Evolutionary conservation across 768 basidiomycete genomes (phyloP), one percentile per base, ranked within the genome.

Genomic region (Neoboletus brunneissimus): DNA sequence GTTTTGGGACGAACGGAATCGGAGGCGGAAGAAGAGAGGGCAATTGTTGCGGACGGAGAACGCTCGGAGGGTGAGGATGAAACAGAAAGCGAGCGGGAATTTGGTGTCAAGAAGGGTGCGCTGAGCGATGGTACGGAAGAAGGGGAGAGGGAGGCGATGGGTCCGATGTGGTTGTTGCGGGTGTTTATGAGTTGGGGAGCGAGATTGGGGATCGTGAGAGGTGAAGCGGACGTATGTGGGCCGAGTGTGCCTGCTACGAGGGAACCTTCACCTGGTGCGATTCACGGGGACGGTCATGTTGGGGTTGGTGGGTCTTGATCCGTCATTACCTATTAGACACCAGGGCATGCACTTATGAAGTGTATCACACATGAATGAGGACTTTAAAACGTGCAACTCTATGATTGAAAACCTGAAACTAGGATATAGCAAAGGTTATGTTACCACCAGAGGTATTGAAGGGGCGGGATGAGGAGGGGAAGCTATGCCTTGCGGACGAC

Each of bases 141-240:
- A 23, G 80, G 82, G 49, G 84, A 81, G 59, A 69, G 70, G 53
- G 81, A 81, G 54, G 81, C 80, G 40, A 83, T 88, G 67, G 83
- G 82, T 53, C 88, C 88, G 37, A 84, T 89, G 78, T 91, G 89
- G 89, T 67, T 90, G 52, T 72, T 91, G 63, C 76, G 79, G 64
- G 82, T 90, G 72, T 88, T 91, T 69, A 89, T 85, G 45, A 87
- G 85, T 56, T 90, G 87, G 88, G 86, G 84, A 8, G 81, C 82
- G 40, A 79, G 78, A 59, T 82, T 87, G 82, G 80, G 81, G 50
- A 77, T 79, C 55, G 54, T 67, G 22, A 67, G 61, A 31, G 48
- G 62, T 11, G 64, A 59, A 42, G 49, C 59, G 42, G 69, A 62
- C 18, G 52, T 61, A n/a, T 58, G 62, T 59, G 63, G 46, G 48